Percentiles rank a stretch among this genome's conserved stretches.
Evolutionary conservation across 192 early-diverging fungal species (phyloP).

Genomic region (Gonapodya prolifera): DNA sequence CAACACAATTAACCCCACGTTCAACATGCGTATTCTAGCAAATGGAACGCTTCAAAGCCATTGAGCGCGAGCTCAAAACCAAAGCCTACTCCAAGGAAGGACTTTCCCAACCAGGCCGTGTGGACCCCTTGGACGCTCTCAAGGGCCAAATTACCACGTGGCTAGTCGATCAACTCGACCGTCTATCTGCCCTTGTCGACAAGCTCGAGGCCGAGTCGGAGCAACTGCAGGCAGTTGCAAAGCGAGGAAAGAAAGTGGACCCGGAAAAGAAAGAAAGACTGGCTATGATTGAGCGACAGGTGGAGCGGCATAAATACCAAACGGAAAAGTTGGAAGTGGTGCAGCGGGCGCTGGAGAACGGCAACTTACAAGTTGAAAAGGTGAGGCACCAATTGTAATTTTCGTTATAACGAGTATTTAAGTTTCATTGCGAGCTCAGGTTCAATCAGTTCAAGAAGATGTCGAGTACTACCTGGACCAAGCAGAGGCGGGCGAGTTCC

Average conservation of each 20-base stretch:
- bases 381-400: slow-evolving; percentile 24
- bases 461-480: slow-evolving; percentile 84
- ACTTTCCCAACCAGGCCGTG: slow-evolving; percentile 54
- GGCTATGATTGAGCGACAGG: slow-evolving; percentile 49
- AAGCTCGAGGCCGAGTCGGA: slow-evolving; percentile 86
- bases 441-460: slow-evolving; percentile 71
- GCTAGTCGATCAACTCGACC: slow-evolving; percentile 72
- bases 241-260: slow-evolving; percentile 74
- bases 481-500: slow-evolving; percentile 85
- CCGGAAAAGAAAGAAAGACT: slow-evolving; percentile 59
- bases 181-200: slow-evolving; percentile 79
- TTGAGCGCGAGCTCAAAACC: slow-evolving; percentile 97
- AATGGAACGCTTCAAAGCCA: slow-evolving; percentile 98
- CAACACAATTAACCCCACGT: too few relatives aligned
- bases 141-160: slow-evolving; percentile 75
- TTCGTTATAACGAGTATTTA: not conserved
- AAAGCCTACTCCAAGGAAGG: slow-evolving; percentile 98
- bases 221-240: slow-evolving; percentile 37
- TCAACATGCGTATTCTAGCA: too few relatives aligned
- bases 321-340: slow-evolving; percentile 83
- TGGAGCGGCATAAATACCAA: slow-evolving; percentile 88
- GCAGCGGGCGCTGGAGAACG: slow-evolving; percentile 86
- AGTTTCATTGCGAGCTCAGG: slow-evolving; percentile 24
- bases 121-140: slow-evolving; percentile 91
- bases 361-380: slow-evolving; percentile 71